Evolutionary conservation across 202 grass and related monocot genomes (phyloP).

Genomic region (Eragrostis tef): DNA sequence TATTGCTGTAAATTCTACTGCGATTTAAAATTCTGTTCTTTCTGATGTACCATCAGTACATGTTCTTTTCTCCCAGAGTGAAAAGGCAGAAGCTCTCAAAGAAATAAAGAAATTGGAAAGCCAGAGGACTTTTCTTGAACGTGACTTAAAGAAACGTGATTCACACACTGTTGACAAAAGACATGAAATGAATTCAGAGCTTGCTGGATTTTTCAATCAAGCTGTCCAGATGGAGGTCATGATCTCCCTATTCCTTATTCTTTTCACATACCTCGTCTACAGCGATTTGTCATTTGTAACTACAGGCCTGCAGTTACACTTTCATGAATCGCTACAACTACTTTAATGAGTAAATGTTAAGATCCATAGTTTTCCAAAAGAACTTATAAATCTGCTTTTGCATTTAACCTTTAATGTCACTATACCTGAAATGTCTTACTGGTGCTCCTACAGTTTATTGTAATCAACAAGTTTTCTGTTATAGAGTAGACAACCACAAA

Average conservation of each 20-base stretch:
- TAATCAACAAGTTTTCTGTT: not conserved
- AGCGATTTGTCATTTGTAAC: slow-evolving; percentile 2
- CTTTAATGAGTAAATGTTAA: not conserved
- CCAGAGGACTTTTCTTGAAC: slow-evolving; percentile 78
- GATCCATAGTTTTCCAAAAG: not conserved
- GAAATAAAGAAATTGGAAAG: slow-evolving; percentile 81
- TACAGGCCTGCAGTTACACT: not conserved
- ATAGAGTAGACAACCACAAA: not conserved
- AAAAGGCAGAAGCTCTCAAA: slow-evolving; percentile 69
- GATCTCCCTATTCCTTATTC: slow-evolving; percentile 2
- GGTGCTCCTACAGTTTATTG: not conserved
- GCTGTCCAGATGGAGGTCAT: slow-evolving; percentile 61
- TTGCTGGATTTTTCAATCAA: slow-evolving; percentile 54
- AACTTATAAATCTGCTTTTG: not conserved
- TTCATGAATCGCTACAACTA: not conserved
- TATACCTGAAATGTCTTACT: not conserved
- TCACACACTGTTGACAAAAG: slow-evolving; percentile 60
- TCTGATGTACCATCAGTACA: slow-evolving; percentile 25
- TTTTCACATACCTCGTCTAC: not conserved
- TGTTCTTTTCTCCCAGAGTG: slow-evolving; percentile 61
- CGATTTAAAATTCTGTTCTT: slow-evolving; percentile 16
- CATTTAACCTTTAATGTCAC: not conserved
- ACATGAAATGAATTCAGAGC: slow-evolving; percentile 62
- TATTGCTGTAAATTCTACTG: slow-evolving; percentile 8
- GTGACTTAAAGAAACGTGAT: slow-evolving; percentile 70